Evolutionary conservation across 2,329 filamentous ascomycete species (phyloP), one percentile per base, ranked within the genome.

Genomic region (Paecilomyces niveus): DNA sequence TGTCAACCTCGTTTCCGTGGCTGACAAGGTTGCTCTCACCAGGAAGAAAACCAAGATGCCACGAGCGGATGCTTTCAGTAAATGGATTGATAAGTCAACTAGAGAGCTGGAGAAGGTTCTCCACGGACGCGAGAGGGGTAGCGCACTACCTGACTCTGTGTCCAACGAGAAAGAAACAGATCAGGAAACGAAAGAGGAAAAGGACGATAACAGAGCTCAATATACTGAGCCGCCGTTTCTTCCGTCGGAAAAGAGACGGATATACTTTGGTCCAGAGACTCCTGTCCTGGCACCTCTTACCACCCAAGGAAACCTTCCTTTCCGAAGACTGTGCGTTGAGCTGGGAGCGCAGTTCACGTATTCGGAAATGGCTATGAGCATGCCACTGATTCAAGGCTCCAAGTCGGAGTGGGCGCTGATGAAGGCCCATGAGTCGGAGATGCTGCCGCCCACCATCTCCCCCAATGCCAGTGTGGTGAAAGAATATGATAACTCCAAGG

Each of bases 311-410:
- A 99, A 99, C 68, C 81, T 97, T 54, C 94, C 94, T 0, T 99
- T 96, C 79, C 88, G 94, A 58, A 85, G 94, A 54, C 84, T 99
- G 31, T 97, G 92, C 69, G 87, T 91, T 11, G 89, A 92, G 57
- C 83, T 97, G 24, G 94, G 94, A 35, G 92, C 92, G 29, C 89
- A 97, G 70, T 81, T 96, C 54, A 99, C 94, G 0, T 99, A 96
- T 79, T 97, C 93, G 0, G 94, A 99, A 75, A 99, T 99, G 94
- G 94, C 93, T 3, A 89, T 99, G 83, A 87, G 90, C 29, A 79
- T 96, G 74, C 92, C 93, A 9, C 77, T 99, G 50, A 82, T 99
- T 5, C 92, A 97, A 73, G 94, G 94, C 35, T 85, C 89, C 63
- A 95, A 93, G 75, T 83, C 87, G 1, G 94, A 99, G 77, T 99